These are phyloP conservation scores for Rhododendron ferrugineum DNA, from an alignment of 148 eudicot genomes.

Conservation along the genomic window DNA sequence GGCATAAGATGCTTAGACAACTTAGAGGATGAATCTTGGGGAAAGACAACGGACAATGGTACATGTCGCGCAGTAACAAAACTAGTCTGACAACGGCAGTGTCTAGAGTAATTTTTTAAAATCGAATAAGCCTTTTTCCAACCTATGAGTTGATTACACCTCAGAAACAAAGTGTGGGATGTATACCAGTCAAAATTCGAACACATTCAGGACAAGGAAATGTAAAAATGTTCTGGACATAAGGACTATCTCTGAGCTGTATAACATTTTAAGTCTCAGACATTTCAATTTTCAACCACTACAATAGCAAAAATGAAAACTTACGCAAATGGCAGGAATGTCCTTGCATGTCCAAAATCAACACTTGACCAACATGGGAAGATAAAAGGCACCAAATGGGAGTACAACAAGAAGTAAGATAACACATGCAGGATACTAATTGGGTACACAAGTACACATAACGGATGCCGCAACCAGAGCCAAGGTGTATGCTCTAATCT, in stretches of 20 bases:
- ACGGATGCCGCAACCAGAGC: not conserved
- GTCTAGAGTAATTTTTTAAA: not conserved
- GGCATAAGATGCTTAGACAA: not conserved
- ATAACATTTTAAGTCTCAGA: not conserved
- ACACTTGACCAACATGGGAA: not conserved
- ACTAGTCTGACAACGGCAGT: conserved; percentile 2
- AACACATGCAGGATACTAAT: not conserved
- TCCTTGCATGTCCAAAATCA: not conserved
- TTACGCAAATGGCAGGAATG: not conserved
- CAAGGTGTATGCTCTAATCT: not conserved
- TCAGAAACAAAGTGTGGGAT: not conserved
- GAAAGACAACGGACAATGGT: not conserved
- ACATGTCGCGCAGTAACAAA: not conserved
- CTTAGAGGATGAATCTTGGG: not conserved
- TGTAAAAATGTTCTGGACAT: not conserved
- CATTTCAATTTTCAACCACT: not conserved
- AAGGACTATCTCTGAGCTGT: not conserved
- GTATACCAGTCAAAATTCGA: not conserved
- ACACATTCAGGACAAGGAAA: not conserved
- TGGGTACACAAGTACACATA: not conserved
- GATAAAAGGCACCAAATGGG: not conserved
- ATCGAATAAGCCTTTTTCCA: not conserved
- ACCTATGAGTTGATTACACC: not conserved
- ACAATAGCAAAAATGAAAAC: not conserved
- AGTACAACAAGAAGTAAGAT: not conserved